phyloP scores from a whole-genome alignment of 2,329 filamentous ascomycete species.

The Peltaster fructicola region DNA sequence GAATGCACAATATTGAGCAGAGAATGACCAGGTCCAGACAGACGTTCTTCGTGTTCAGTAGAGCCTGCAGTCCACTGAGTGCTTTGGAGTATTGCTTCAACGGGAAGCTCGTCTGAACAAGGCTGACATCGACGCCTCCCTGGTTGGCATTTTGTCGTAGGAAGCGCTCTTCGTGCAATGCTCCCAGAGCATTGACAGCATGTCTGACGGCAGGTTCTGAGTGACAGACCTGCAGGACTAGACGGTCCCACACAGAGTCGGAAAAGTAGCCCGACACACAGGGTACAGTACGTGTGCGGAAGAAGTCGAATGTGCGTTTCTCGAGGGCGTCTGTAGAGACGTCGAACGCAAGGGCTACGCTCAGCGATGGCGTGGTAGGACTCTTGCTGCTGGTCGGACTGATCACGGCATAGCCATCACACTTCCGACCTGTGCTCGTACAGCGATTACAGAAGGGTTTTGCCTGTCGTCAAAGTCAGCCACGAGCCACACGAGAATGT shows the following conservation, averaged over 20 bases:
- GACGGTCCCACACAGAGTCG: conserved; percentile 15
- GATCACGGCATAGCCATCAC: conserved; percentile 33
- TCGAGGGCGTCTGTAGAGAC: conserved; percentile 11
- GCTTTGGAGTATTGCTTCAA: conserved; percentile 17
- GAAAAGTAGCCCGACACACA: conserved; percentile 15
- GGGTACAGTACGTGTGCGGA: conserved; percentile 11
- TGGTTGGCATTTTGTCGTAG: conserved; percentile 6
- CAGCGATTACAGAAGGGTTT: conserved; percentile 37
- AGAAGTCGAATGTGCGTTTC: conserved; percentile 15
- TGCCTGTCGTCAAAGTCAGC: conserved; percentile 4
- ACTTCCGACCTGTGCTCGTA: conserved; percentile 36
- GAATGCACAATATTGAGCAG: conserved; percentile 16
- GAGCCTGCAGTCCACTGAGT: conserved; percentile 13
- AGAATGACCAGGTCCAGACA: conserved; percentile 14
- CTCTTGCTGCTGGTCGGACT: conserved; percentile 3
- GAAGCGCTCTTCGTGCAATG: conserved; percentile 14
- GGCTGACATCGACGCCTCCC: conserved; percentile 7
- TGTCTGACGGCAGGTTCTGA: conserved; percentile 16
- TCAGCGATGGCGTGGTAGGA: conserved; percentile 5
- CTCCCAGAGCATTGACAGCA: conserved; percentile 17
- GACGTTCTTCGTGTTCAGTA: conserved; percentile 9
- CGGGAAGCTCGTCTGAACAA: conserved; percentile 12
- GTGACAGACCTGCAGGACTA: conserved; percentile 16
- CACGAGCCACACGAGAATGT: conserved; percentile 1
- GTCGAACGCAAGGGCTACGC: conserved; percentile 8